Percentiles rank a stretch among this genome's conserved stretches.
Evolutionary conservation across 306 rosid genomes (phyloP).

Genomic region (Inga oerstediana): DNA sequence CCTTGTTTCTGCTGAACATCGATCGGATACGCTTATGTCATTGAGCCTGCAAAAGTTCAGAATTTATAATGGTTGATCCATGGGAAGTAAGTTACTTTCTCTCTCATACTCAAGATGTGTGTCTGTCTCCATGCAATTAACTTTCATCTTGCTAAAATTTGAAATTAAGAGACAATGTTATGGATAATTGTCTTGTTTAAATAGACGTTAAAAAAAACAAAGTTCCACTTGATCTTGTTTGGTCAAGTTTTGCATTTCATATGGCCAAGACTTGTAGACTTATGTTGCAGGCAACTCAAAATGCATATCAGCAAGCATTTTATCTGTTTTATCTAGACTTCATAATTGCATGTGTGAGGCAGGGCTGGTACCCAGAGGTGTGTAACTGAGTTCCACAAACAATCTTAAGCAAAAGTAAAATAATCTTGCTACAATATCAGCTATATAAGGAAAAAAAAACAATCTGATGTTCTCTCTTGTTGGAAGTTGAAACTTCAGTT

Average conservation of each 20-base stretch:
- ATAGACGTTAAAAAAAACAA: slow-evolving; percentile 8
- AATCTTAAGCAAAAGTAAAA: neutral
- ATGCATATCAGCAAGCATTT: slow-evolving; percentile 62
- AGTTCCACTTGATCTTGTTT: neutral
- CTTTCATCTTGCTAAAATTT: slow-evolving; percentile 1
- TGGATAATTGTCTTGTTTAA: neutral
- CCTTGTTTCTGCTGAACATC: slow-evolving; percentile 73
- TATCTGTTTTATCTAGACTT: slow-evolving; percentile 70
- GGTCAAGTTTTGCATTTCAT: slow-evolving; percentile 24
- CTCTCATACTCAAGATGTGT: neutral
- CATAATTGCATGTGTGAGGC: slow-evolving; percentile 47
- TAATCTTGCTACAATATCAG: neutral
- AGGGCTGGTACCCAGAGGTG: slow-evolving; percentile 64
- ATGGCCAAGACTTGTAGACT: slow-evolving; percentile 19
- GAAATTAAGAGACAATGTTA: slow-evolving; percentile 11
- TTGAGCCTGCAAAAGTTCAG: slow-evolving; percentile 77
- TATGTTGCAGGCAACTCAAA: slow-evolving; percentile 72
- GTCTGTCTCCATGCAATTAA: slow-evolving; percentile 8
- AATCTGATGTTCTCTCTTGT: too few relatives aligned
- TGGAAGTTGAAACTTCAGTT: neutral
- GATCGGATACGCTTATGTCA: slow-evolving; percentile 59
- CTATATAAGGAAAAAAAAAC: too few relatives aligned
- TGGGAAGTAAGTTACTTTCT: slow-evolving; percentile 72
- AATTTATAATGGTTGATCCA: slow-evolving; percentile 87
- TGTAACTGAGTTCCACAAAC: slow-evolving; percentile 15